These are phyloP conservation scores for Fusarium sp. DNA, from an alignment of 2,329 filamentous ascomycete genomes.

Conservation along the genomic window DNA sequence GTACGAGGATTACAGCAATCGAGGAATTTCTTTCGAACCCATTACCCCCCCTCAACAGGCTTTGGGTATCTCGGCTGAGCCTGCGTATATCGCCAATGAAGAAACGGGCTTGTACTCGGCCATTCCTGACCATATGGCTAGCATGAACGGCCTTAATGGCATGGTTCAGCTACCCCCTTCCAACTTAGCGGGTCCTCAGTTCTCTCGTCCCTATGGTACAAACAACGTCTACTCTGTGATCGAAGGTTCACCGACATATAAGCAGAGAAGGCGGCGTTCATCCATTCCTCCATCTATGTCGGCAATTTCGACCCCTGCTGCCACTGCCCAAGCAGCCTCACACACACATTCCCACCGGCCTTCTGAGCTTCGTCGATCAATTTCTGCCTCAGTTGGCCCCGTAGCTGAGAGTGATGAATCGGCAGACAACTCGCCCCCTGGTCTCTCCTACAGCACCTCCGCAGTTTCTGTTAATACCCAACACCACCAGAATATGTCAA, in stretches of 20 bases:
- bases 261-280: slow-evolving; percentile 92
- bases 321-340: slow-evolving; percentile 67
- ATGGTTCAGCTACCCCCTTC: slow-evolving; percentile 92
- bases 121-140: slow-evolving; percentile 84
- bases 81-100: slow-evolving; percentile 97
- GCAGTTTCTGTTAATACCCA: slow-evolving; percentile 70
- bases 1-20: slow-evolving; percentile 97
- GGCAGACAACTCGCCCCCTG: slow-evolving; percentile 81
- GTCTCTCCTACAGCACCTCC: slow-evolving; percentile 77
- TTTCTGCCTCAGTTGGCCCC: slow-evolving; percentile 87
- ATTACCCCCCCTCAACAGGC: slow-evolving; percentile 95
- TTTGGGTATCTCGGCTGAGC: slow-evolving; percentile 82
- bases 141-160: slow-evolving; percentile 80
- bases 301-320: slow-evolving; percentile 73
- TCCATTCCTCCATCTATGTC: slow-evolving; percentile 86
- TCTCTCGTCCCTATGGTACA: slow-evolving; percentile 75
- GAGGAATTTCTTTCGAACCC: slow-evolving; percentile 95
- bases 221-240: slow-evolving; percentile 95
- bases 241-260: slow-evolving; percentile 98
- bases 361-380: slow-evolving; percentile 89
- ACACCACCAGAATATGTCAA: slow-evolving; percentile 86
- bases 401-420: slow-evolving; percentile 83
- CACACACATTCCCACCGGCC: slow-evolving; percentile 85
- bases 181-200: slow-evolving; percentile 83
- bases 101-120: slow-evolving; percentile 96